phyloP scores from a whole-genome alignment of 225 moss, liverwort and hornwort species.

The Thuidium tamariscinum region DNA sequence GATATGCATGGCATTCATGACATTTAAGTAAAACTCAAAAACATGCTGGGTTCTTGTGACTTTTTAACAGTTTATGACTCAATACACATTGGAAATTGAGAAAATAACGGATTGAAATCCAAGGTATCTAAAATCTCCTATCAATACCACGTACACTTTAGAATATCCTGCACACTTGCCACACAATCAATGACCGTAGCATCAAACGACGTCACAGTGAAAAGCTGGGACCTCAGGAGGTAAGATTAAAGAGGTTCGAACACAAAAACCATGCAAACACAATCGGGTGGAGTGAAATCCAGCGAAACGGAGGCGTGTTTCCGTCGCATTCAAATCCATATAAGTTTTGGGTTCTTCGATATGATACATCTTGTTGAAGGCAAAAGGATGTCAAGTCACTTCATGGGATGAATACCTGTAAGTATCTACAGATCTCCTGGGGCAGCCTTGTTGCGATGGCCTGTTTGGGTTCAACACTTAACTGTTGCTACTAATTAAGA shows the following conservation, averaged over 20 bases:
- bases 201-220: background rate
- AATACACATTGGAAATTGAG: background rate
- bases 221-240: background rate
- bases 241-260: background rate
- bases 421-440: background rate
- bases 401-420: background rate
- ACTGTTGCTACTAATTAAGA: background rate
- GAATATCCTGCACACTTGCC: background rate
- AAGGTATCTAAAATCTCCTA: background rate
- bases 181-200: background rate
- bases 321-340: background rate
- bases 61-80: background rate
- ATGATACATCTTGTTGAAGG: background rate
- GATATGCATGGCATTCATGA: background rate
- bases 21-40: background rate
- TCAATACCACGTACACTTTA: background rate
- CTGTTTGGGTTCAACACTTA: background rate
- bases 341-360: background rate
- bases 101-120: background rate
- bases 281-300: background rate
- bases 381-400: background rate
- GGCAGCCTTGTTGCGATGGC: background rate
- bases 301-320: background rate
- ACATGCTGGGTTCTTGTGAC: background rate
- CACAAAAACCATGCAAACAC: background rate